A percentile compares a stretch with the other conserved stretches of the same genome.
phyloP scores from a whole-genome alignment of 169 alveolate genomes.

The Plasmodium vivax region DNA sequence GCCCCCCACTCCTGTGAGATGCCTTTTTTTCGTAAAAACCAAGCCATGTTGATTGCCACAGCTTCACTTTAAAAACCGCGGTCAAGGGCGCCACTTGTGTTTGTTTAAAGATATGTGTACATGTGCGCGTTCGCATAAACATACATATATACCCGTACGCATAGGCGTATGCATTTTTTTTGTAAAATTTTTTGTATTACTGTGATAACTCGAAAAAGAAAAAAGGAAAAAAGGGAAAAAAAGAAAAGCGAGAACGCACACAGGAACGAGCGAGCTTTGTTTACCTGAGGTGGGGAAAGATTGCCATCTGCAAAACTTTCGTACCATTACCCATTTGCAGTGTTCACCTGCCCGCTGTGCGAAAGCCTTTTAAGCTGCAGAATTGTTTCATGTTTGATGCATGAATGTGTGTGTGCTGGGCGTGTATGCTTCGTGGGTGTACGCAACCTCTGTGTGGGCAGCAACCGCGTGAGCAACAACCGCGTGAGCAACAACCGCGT shows the following conservation, averaged over 20 bases:
- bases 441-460: background rate
- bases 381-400: background rate
- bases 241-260: background rate
- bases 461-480: background rate
- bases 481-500: background rate
- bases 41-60: background rate
- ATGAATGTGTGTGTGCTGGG: background rate
- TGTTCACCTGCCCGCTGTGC: background rate
- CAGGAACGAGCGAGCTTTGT: background rate
- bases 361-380: background rate
- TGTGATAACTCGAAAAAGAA: background rate
- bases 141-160: background rate
- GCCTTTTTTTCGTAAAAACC: background rate
- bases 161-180: background rate
- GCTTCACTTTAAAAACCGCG: background rate
- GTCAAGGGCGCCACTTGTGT: background rate
- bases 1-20: background rate
- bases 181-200: background rate
- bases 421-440: background rate
- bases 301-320: background rate
- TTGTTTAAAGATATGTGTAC: background rate
- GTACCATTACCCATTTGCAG: background rate
- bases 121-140: background rate
- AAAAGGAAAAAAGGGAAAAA: background rate
- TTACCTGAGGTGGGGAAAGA: background rate